Evolutionary conservation across 306 rosid species (phyloP), one percentile per base, ranked within the genome.

Genomic region (Castanea sativa): DNA sequence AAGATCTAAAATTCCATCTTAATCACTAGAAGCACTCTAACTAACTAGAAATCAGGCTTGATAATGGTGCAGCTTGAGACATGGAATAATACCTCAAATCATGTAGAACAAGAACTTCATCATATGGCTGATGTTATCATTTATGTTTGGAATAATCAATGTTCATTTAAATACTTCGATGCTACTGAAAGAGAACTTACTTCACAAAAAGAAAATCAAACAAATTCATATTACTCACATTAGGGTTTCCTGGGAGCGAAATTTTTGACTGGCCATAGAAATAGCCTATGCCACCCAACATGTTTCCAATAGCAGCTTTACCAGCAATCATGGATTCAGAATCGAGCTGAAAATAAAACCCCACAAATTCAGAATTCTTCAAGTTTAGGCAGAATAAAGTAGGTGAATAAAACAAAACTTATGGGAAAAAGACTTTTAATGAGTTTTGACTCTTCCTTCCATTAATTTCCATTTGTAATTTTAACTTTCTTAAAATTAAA

Each of bases 251-350:
- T 15, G 91, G 77, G 25, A 86, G 77, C 4, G 92, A 87, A 81
- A 93, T 95, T 87, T 84, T 91, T 77, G 97, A 95, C 88, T 82
- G 97, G 78, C 99, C 99, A 83, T 88, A 95, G 89, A 90, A 95
- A 87, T 93, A 95, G 82, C 99, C 96, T 3, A 95, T 89, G 80
- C 99, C 99, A 83, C 98, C 99, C 80, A 95, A 81, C 78, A 95
- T 81, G 84, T 90, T 95, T 76, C 93, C 97, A 21, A 95, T 72
- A 57, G 99, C 97, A 78, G 94, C 93, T 92, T 93, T 93, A 71
- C 94, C 98, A 82, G 88, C 96, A 73, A 82, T 70, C 57, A 89
- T 49, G 43, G 93, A 88, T 79, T 95, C 97, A 6, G 86, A 84
- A 86, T 93, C 97, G 84, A 93, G 87, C 99, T 95, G 92, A 71